These are phyloP conservation scores for Saposhnikovia divaricata DNA, from an alignment of 129 eudicot species.

Conservation along the genomic window DNA sequence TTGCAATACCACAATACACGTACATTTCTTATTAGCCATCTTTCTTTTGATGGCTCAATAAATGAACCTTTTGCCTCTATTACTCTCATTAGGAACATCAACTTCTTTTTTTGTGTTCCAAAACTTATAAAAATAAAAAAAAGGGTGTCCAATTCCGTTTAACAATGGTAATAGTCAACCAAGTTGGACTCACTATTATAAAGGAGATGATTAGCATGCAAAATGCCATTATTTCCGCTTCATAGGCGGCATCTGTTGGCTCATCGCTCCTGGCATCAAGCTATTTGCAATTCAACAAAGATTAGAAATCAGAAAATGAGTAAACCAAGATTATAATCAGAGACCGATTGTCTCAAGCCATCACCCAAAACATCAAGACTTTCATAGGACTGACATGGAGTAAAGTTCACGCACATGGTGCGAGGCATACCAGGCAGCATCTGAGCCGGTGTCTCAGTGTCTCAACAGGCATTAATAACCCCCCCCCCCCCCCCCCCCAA, in stretches of 20 bases:
- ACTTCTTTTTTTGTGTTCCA: not conserved
- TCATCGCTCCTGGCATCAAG: not conserved
- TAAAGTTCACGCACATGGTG: too few relatives aligned
- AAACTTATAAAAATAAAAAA: not conserved
- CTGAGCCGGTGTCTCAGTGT: too few relatives aligned
- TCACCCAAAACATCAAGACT: too few relatives aligned
- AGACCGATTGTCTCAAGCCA: not conserved
- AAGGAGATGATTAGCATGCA: not conserved
- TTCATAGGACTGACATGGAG: too few relatives aligned
- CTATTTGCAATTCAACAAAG: not conserved
- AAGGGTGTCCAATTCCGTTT: not conserved
- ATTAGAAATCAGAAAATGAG: not conserved
- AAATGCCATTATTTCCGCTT: not conserved
- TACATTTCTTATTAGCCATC: too few relatives aligned
- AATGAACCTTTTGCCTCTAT: too few relatives aligned
- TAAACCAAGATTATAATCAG: not conserved
- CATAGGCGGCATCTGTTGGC: not conserved
- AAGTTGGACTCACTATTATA: not conserved
- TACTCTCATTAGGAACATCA: not conserved
- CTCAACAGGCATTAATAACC: too few relatives aligned
- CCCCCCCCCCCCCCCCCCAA: too few relatives aligned
- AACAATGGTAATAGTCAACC: not conserved
- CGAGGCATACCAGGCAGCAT: too few relatives aligned
- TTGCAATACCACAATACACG: too few relatives aligned
- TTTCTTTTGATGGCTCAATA: too few relatives aligned